These are phyloP conservation scores for Elaeis guineensis DNA, from an alignment of 176 grass and related monocot species.

Conservation along the genomic window DNA sequence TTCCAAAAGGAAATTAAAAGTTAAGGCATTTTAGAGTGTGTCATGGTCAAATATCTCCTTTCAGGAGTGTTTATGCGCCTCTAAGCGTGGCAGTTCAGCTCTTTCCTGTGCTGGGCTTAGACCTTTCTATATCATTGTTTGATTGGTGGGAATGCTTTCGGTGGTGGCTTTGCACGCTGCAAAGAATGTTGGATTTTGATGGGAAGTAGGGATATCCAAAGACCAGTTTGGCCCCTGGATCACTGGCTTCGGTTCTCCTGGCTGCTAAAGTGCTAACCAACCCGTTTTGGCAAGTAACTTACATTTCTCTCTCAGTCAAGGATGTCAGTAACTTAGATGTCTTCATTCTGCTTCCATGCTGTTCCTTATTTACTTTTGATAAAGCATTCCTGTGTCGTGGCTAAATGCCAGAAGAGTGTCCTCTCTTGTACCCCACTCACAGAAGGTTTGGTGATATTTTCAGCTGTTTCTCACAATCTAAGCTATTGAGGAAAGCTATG, in stretches of 20 bases:
- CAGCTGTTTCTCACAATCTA: not conserved
- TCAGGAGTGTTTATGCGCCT: no score
- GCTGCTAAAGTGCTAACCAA: no score
- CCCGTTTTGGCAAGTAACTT: no score
- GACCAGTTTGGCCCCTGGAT: slow-evolving; percentile 1
- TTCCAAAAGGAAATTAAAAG: not conserved
- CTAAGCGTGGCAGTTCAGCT: no score
- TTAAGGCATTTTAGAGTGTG: not conserved
- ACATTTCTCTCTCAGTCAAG: no score
- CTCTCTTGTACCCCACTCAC: slow-evolving; percentile 10
- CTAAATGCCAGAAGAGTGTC: not conserved
- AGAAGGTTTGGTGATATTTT: slow-evolving; percentile 1
- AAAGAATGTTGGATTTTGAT: not conserved
- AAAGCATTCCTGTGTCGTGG: no score
- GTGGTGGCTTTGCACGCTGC: not conserved
- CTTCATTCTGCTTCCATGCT: no score
- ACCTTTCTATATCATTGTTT: no score
- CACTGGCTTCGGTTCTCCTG: not conserved
- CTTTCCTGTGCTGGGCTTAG: no score
- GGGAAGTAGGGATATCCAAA: not conserved
- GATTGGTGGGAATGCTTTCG: not conserved
- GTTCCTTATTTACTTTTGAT: no score
- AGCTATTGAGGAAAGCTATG: slow-evolving; percentile 34
- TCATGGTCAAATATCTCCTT: no score
- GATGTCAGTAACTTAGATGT: no score